Evolutionary conservation across 331 rosid species (phyloP).

Genomic region (Spiraea crenata): DNA sequence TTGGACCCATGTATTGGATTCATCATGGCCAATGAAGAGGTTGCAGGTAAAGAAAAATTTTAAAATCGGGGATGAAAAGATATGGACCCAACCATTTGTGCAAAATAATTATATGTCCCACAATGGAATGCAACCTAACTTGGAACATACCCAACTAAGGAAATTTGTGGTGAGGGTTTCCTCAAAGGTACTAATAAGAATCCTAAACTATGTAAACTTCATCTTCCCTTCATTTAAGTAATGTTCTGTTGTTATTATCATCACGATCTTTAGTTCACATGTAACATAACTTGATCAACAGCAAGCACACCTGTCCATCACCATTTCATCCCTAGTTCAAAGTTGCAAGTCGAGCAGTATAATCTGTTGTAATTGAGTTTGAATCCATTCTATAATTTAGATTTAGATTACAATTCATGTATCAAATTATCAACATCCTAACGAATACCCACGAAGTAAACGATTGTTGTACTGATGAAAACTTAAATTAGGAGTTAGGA

Average conservation of each 20-base stretch:
- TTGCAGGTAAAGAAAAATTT: slow-evolving; percentile 2
- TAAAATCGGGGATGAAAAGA: neutral
- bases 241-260: slow-evolving; percentile 12
- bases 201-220: neutral
- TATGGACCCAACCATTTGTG: slow-evolving; percentile 10
- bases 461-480: too few relatives aligned
- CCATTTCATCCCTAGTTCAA: too few relatives aligned
- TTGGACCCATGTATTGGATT: slow-evolving; percentile 8
- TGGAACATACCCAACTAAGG: slow-evolving; percentile 32
- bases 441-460: too few relatives aligned
- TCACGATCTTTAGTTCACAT: slow-evolving; percentile 20
- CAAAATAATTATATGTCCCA: slow-evolving; percentile 19
- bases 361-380: too few relatives aligned
- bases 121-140: slow-evolving; percentile 33
- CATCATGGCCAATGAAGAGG: slow-evolving; percentile 20
- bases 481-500: neutral
- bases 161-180: slow-evolving; percentile 14
- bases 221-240: slow-evolving; percentile 26
- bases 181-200: slow-evolving; percentile 26
- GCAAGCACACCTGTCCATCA: slow-evolving; percentile 22
- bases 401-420: too few relatives aligned
- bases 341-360: too few relatives aligned
- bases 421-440: too few relatives aligned
- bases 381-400: too few relatives aligned
- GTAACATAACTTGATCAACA: slow-evolving; percentile 1